These are phyloP conservation scores for Vaccinium vitisidaea DNA, from an alignment of 148 eudicot species.

Conservation along the genomic window DNA sequence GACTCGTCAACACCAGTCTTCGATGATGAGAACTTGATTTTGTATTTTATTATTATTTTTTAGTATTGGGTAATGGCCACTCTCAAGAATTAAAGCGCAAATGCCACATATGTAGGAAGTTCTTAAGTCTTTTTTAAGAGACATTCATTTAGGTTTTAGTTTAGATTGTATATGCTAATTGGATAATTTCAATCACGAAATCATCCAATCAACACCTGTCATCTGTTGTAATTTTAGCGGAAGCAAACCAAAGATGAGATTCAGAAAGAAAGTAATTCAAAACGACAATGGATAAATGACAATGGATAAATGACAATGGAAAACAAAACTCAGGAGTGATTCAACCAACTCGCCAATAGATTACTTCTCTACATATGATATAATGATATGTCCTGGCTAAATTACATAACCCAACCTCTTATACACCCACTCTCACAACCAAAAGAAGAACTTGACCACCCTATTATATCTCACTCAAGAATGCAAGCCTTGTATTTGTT, in stretches of 20 bases:
- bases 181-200: background rate
- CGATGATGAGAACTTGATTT: background rate
- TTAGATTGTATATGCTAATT: background rate
- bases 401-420: background rate
- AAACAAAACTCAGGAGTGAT: background rate
- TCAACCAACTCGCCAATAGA: too few relatives aligned
- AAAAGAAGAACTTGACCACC: background rate
- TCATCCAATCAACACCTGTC: background rate
- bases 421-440: background rate
- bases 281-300: background rate
- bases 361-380: too few relatives aligned
- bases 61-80: background rate
- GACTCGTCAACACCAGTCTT: background rate
- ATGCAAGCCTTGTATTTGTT: background rate
- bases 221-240: background rate
- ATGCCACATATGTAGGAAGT: background rate
- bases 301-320: background rate
- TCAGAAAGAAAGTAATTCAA: background rate
- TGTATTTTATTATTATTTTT: background rate
- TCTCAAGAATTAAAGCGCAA: background rate
- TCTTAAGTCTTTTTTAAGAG: background rate
- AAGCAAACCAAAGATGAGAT: background rate
- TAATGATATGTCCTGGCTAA: background rate
- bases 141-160: background rate
- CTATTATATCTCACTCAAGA: background rate